Evolutionary conservation across 768 basidiomycete genomes (phyloP), one percentile per base, ranked within the genome.

Genomic region (Kwoniella shandongensis): DNA sequence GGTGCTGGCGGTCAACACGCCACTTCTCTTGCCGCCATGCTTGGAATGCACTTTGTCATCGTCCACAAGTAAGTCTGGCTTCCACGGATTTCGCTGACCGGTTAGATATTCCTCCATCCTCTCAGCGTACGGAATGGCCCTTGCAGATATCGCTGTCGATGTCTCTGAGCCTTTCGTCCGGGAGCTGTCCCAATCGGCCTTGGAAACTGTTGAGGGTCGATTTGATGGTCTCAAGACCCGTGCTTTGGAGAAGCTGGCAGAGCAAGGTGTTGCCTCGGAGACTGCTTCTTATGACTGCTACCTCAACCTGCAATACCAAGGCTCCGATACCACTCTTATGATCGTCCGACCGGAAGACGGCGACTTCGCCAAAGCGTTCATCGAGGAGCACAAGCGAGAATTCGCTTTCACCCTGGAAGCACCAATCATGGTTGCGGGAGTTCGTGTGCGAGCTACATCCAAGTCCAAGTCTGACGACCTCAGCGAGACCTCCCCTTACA

Each of bases 311-410:
- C 57, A 66, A 42, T 70, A 70, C 50, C 46, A 54, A 23, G 69
- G 69, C 6, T 58, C 63, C 4, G 91, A 94, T 76, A 98, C 94
- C 0, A 83, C 91, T 15, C 76, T 97, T 62, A 94, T 97, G 90
- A 84, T 92, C 22, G 52, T 61, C 4, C 64, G 67, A 29, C 81
- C 81, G 27, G 82, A 81, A 0, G 82, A 86, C 63, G 65, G 79
- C 60, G 87, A 92, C 74, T 94, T 88, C 72, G 85, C 85, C 64
- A 81, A 80, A 2, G 88, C 86, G 10, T 98, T 96, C 54, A 51
- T 60, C 15, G 65, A 67, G 15, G 63, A 70, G 20, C 69, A 70
- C 42, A 63, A 61, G 47, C 44, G 66, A 41, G 66, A 70, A 38
- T 70, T 70, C 45, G 65, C 58, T 13, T 70, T 98, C 79, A 78